These are phyloP conservation scores for Astrephomene gubernaculifera DNA, from an alignment of 139 green algal genomes.

Conservation along the genomic window DNA sequence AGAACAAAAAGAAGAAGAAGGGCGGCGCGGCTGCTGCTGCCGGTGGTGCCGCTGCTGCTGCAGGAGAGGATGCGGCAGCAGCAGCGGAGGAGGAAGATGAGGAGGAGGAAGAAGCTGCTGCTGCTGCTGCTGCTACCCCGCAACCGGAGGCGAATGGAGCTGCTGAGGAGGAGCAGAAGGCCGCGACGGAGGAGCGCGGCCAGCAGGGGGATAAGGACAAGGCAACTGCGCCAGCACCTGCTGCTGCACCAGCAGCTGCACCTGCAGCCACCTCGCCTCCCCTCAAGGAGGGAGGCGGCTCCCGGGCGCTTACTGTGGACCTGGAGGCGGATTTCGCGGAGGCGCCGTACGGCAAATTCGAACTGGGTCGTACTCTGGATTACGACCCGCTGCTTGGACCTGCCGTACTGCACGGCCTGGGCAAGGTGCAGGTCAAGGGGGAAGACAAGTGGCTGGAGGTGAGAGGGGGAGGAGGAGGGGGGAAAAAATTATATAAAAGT, in stretches of 20 bases:
- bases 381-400: conserved; percentile 49
- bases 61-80: neutral
- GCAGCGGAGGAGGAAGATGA: neutral
- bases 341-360: neutral
- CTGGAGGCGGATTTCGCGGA: conserved; percentile 40
- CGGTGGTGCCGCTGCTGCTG: neutral
- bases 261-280: too few relatives aligned
- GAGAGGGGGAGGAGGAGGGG: neutral
- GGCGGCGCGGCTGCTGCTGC: conserved; percentile 1
- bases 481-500: too few relatives aligned
- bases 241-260: too few relatives aligned
- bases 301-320: conserved; percentile 19
- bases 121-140: too few relatives aligned
- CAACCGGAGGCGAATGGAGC: neutral
- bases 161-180: neutral
- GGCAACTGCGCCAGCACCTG: too few relatives aligned
- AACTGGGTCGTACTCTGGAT: neutral
- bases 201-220: too few relatives aligned
- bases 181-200: too few relatives aligned
- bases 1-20: conserved; percentile 67
- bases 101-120: neutral
- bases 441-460: conserved; percentile 66
- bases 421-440: conserved; percentile 54
- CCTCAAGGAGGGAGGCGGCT: too few relatives aligned
- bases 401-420: conserved; percentile 26